Evolutionary conservation across 805 yeast species (phyloP).

Genomic region (Candida corydali): DNA sequence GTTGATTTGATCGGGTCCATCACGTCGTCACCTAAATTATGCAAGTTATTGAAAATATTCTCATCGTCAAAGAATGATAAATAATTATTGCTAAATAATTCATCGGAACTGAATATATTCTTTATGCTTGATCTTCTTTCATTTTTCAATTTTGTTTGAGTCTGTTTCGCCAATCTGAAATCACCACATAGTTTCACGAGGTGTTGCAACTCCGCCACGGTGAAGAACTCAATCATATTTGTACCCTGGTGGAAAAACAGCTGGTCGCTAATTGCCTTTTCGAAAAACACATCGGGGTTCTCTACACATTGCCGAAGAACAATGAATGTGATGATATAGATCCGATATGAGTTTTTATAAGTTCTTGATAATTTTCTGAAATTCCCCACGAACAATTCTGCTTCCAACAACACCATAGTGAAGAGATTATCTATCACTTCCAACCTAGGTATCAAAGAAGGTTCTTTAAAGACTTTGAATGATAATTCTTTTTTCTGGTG

Average conservation of each 20-base stretch:
- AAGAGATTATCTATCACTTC: slow-evolving; percentile 31
- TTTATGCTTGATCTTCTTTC: slow-evolving; percentile 9
- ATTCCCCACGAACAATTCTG: slow-evolving; percentile 41
- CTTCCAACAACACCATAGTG: slow-evolving; percentile 28
- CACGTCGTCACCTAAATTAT: slow-evolving; percentile 9
- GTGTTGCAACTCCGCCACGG: slow-evolving; percentile 31
- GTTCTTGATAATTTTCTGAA: slow-evolving; percentile 33
- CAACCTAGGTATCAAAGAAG: slow-evolving; percentile 17
- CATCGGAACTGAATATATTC: background rate
- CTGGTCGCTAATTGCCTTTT: slow-evolving; percentile 22
- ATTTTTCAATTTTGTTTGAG: slow-evolving; percentile 12
- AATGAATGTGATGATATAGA: slow-evolving; percentile 38
- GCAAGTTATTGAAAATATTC: slow-evolving; percentile 9
- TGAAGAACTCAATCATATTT: slow-evolving; percentile 34
- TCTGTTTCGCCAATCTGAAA: slow-evolving; percentile 33
- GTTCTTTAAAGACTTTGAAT: slow-evolving; percentile 13
- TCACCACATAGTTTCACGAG: slow-evolving; percentile 36
- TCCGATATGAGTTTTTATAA: slow-evolving; percentile 37
- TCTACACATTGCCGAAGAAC: slow-evolving; percentile 39
- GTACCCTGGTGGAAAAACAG: slow-evolving; percentile 32
- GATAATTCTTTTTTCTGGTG: slow-evolving; percentile 34
- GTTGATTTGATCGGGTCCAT: slow-evolving; percentile 14
- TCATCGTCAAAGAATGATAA: slow-evolving; percentile 7
- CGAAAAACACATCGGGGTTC: slow-evolving; percentile 33
- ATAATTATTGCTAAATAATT: background rate